Percentiles rank a stretch among this genome's conserved stretches.
Evolutionary conservation across 345 rosid species (phyloP).

Genomic region (Gossypium australe): DNA sequence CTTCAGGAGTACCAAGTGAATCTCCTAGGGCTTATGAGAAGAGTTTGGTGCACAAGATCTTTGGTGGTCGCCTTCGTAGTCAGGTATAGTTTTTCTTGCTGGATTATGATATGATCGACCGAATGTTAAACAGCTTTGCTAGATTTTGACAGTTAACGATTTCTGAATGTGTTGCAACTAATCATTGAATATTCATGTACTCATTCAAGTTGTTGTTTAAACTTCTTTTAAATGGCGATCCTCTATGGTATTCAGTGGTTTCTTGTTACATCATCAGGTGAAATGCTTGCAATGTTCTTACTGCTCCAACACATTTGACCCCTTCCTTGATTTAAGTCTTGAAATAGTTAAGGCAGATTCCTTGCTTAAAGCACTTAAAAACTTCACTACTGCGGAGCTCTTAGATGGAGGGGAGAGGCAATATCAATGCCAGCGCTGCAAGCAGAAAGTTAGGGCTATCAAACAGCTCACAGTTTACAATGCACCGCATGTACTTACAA

Average conservation of each 20-base stretch:
- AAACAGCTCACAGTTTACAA: conserved; percentile 85
- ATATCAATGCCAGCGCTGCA: conserved; percentile 84
- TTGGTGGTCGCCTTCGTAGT: conserved; percentile 91
- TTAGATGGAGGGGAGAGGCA: conserved; percentile 89
- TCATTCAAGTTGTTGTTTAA: background rate
- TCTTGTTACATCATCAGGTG: conserved; percentile 37
- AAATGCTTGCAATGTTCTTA: conserved; percentile 71
- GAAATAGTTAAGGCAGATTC: conserved; percentile 82
- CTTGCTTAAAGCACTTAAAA: conserved; percentile 58
- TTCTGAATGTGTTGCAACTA: background rate
- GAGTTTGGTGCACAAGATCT: conserved; percentile 93
- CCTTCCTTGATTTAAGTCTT: conserved; percentile 86
- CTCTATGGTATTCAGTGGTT: conserved; percentile 4
- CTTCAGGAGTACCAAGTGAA: conserved; percentile 86
- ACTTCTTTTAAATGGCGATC: background rate
- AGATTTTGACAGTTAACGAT: background rate
- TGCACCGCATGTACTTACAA: conserved; percentile 75
- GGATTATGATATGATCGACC: background rate
- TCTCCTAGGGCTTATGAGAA: conserved; percentile 84
- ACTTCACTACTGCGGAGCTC: conserved; percentile 70
- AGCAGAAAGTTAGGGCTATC: conserved; percentile 76
- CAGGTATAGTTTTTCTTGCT: conserved; percentile 43
- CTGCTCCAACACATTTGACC: conserved; percentile 83
- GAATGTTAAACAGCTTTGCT: background rate
- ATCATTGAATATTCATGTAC: background rate